Percentiles rank a stretch among this genome's conserved stretches.
Conservation (phyloP, 768 basidiomycete genomes). For the Asterophora lycoperdoides region DNA sequence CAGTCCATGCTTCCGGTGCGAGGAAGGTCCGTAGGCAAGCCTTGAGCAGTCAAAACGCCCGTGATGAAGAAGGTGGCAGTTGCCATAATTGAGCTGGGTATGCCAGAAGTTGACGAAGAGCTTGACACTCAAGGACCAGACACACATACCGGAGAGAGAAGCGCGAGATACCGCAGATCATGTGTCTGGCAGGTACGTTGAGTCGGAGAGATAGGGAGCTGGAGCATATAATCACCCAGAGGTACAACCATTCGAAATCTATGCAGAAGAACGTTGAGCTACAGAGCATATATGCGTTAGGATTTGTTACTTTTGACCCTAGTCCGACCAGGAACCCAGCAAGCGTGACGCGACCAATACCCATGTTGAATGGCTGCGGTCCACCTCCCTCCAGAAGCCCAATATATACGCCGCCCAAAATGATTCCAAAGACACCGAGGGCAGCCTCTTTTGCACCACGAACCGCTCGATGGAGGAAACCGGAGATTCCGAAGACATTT, state of each 20-base stretch:
- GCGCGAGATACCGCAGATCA: slow-evolving; percentile 57
- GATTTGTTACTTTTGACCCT: slow-evolving; percentile 46
- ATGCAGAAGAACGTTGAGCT: slow-evolving; percentile 6
- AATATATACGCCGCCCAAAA: slow-evolving; percentile 44
- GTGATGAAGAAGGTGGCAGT: slow-evolving; percentile 50
- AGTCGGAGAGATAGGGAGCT: neutral
- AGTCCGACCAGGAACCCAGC: slow-evolving; percentile 57
- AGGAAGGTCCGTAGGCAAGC: slow-evolving; percentile 34
- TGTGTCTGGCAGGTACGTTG: slow-evolving; percentile 42
- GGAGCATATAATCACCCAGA: slow-evolving; percentile 42
- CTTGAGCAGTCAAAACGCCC: slow-evolving; percentile 40
- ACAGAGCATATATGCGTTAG: neutral
- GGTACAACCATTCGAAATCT: slow-evolving; percentile 63
- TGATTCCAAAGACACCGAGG: slow-evolving; percentile 40
- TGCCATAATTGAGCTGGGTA: slow-evolving; percentile 47
- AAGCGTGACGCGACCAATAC: slow-evolving; percentile 29
- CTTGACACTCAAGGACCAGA: neutral
- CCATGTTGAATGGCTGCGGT: slow-evolving; percentile 22
- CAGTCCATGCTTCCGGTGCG: slow-evolving; percentile 31
- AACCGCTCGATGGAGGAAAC: slow-evolving; percentile 50
- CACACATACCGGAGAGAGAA: slow-evolving; percentile 46
- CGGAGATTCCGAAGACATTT: slow-evolving; percentile 55
- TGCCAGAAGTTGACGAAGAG: slow-evolving; percentile 7
- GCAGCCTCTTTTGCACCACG: slow-evolving; percentile 41
- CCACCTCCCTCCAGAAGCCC: slow-evolving; percentile 36